Evolutionary conservation across 768 basidiomycete species (phyloP), one percentile per base, ranked within the genome.

Genomic region (Lentinula guzmanii): DNA sequence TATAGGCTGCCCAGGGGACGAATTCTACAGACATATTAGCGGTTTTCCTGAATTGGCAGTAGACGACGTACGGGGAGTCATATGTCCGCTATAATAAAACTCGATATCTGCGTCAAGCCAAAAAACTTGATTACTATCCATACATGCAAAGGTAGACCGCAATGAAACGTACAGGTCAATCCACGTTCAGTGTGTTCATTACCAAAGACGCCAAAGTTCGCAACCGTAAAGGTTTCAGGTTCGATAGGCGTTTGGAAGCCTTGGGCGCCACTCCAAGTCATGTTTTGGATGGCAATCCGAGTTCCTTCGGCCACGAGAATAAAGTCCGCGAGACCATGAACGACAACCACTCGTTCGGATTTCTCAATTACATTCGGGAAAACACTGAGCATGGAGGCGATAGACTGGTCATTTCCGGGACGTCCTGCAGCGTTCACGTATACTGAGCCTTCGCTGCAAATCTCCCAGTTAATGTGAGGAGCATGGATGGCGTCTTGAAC

Each of bases 311-410:
- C 74, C 4, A 77, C 67, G 50, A 75, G 70, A 43, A 78, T 78
- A 61, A 76, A 78, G 58, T 80, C 77, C 75, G 64, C 84, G 61
- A 89, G 76, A 2, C 87, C 87, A 60, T 90, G 86, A 4, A 84
- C 83, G 46, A 90, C 84, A 34, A 90, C 82, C 0, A 77, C 80
- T 57, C 86, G 75, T 52, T 80, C 76, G 52, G 77, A 87, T 72
- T 87, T 87, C 68, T 89, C 87, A 62, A 89, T 89, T 61, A 87
- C 86, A 62, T 78, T 86, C 1, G 87, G 85, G 1, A 89, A 75
- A 2, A 89, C 83, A 10, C 82, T 85, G 55, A 89, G 74, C 0
- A 80, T 81, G 2, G 87, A 82, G 0, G 86, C 80, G 18, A 84
- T 78, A 16, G 84, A 86, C 43, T 72, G 70, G 65, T 89, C 87